Evolutionary conservation across 805 yeast genomes (phyloP).

Genomic region (Saccharomyces jurei): DNA sequence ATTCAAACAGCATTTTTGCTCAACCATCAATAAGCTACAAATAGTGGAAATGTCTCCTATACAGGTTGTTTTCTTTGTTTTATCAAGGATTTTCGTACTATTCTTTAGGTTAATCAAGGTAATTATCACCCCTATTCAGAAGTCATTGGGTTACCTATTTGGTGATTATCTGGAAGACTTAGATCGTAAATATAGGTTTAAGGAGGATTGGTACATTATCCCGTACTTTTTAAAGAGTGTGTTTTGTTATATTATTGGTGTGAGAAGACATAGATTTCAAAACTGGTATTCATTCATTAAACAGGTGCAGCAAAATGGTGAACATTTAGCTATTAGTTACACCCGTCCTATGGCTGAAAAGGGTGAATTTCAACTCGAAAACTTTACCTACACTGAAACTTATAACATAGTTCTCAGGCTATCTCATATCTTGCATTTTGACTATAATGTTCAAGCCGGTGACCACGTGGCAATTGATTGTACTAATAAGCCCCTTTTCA

Average conservation of each 20-base stretch:
- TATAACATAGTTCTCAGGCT: conserved; percentile 58
- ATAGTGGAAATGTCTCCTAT: background rate
- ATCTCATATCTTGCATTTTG: conserved; percentile 53
- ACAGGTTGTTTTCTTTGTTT: conserved; percentile 6
- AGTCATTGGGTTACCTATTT: conserved; percentile 5
- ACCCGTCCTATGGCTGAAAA: conserved; percentile 38
- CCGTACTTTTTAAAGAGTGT: conserved; percentile 38
- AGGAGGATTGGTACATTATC: conserved; percentile 47
- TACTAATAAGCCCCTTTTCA: conserved; percentile 75
- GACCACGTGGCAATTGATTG: conserved; percentile 69
- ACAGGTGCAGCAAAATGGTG: conserved; percentile 41
- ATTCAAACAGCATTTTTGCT: background rate
- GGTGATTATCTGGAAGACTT: conserved; percentile 14
- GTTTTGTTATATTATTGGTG: conserved; percentile 32
- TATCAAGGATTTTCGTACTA: conserved; percentile 11
- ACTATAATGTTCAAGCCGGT: conserved; percentile 55
- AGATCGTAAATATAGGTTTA: conserved; percentile 29
- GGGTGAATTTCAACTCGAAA: conserved; percentile 51
- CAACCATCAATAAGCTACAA: background rate
- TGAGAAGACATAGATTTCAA: conserved; percentile 34
- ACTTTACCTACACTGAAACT: conserved; percentile 59
- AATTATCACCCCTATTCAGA: conserved; percentile 12
- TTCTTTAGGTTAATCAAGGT: conserved; percentile 11
- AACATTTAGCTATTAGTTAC: conserved; percentile 56
- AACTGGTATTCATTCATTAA: conserved; percentile 65